A percentile compares a stretch with the other conserved stretches of the same genome.
phyloP scores from a whole-genome alignment of 371 early-diverging fungal species.

The Apophysomyces trapeziformis region DNA sequence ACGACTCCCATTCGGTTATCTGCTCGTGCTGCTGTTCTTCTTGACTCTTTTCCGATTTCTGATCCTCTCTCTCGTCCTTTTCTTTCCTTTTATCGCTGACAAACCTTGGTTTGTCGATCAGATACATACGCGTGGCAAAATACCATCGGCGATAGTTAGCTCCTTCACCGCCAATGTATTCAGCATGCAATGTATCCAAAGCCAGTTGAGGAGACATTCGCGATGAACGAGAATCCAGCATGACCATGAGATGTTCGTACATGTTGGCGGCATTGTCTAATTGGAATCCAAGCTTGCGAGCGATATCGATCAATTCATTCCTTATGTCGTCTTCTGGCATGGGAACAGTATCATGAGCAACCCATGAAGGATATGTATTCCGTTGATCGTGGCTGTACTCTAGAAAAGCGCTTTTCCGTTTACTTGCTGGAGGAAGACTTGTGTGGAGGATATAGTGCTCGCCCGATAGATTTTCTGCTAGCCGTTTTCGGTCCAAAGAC shows the following conservation, averaged over 20 bases:
- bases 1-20: slow-evolving; percentile 1
- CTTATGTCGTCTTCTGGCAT: slow-evolving; percentile 67
- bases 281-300: slow-evolving; percentile 78
- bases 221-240: slow-evolving; percentile 85
- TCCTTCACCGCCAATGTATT: slow-evolving; percentile 83
- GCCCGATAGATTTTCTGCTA: neutral
- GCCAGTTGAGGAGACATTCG: slow-evolving; percentile 78
- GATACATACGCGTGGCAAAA: slow-evolving; percentile 78
- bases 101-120: slow-evolving; percentile 51
- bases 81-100: slow-evolving; percentile 37
- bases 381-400: slow-evolving; percentile 1
- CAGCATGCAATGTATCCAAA: slow-evolving; percentile 78
- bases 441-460: neutral
- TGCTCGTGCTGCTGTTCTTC: slow-evolving; percentile 11
- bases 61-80: slow-evolving; percentile 19
- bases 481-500: neutral
- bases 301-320: slow-evolving; percentile 24
- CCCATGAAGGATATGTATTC: slow-evolving; percentile 72
- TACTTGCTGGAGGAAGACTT: neutral
- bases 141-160: slow-evolving; percentile 88
- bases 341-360: slow-evolving; percentile 64
- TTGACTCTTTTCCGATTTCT: slow-evolving; percentile 10
- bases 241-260: slow-evolving; percentile 75
- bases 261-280: slow-evolving; percentile 78
- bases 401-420: neutral